Percentiles rank a stretch among this genome's conserved stretches.
Conservation (phyloP, 192 early-diverging fungal genomes). For the Coemansia sp. region DNA sequence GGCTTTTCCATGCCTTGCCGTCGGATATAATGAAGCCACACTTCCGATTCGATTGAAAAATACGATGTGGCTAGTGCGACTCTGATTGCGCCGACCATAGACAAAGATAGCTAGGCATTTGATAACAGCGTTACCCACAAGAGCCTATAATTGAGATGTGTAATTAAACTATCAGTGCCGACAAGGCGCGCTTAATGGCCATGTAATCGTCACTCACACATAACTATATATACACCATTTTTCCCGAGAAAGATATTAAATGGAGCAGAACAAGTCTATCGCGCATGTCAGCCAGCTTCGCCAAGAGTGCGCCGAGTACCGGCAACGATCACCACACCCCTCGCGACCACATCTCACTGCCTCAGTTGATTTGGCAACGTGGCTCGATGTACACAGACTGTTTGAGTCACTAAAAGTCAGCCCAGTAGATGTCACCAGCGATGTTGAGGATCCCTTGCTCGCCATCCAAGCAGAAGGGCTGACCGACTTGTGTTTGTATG, state of each 20-base stretch:
- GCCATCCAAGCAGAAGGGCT: slow-evolving; percentile 16
- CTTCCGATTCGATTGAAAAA: background rate
- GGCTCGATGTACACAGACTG: slow-evolving; percentile 14
- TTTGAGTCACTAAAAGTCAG: slow-evolving; percentile 12
- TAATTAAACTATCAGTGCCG: background rate
- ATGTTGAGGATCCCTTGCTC: background rate
- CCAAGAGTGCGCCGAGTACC: slow-evolving; percentile 20
- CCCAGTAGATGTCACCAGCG: background rate
- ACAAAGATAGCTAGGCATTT: background rate
- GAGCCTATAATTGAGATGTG: background rate
- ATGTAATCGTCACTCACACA: background rate
- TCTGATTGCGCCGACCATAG: background rate
- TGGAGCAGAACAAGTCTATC: background rate
- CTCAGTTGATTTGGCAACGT: slow-evolving; percentile 8
- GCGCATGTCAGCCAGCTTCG: background rate
- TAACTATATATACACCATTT: background rate
- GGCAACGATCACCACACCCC: slow-evolving; percentile 35
- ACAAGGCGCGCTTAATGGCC: background rate
- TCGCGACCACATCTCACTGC: slow-evolving; percentile 29
- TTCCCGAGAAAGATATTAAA: background rate
- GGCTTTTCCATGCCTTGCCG: slow-evolving; percentile 11
- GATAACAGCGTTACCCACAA: background rate
- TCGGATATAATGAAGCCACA: slow-evolving; percentile 30
- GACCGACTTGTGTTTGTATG: slow-evolving; percentile 28
- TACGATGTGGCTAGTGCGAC: background rate